Base-by-base conservation (phyloP, 2,329 filamentous ascomycete genomes). In the Penicillium sp. region DNA sequence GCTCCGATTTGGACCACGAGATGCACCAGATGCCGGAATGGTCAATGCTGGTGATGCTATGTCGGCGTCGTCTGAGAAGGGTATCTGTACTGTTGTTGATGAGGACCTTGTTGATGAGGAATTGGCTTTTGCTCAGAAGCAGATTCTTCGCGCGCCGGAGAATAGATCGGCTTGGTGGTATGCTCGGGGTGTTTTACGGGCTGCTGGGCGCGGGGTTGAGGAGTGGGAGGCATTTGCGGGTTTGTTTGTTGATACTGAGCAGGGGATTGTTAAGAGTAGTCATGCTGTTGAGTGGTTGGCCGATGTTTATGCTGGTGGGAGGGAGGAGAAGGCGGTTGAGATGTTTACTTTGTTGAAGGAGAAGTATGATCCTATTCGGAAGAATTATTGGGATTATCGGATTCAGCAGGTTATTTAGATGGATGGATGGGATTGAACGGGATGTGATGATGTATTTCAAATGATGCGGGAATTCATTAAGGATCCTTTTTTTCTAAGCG, bases 151-250 rank as follows among this genome's bases (percentile, higher is more conserved):
- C 56, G 91, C 92, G 33, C 94, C 94, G 39, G 92, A 97, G 80
- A 99, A 97, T 72, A 89, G 91, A 71, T 93, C 89, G 61, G 84
- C 91, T 1, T 99, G 94, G 94, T 94, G 91, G 71, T 99, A 97
- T 72, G 78, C 97, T 12, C 80, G 86, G 26, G 94, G 90, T 3
- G 85, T 91, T 40, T 71, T 95, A 53, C 80, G 80, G 52, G 89
- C 90, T 65, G 85, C 84, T 1, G 85, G 76, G 7, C 72, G 79
- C 30, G 70, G 73, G 3, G 59, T 82, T 42, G 71, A 63, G 2
- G 76, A 78, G 15, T 70, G 84, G 67, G 80, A 80, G 64, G 72
- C 66, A 2, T 83, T 86, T 62, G 82, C 77, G 15, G 69, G 73
- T 53, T 72, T 78, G 57, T 86, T 84, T 65, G 81, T 81, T 59